phyloP scores from a whole-genome alignment of 345 rosid species.

The Populus euphratica region DNA sequence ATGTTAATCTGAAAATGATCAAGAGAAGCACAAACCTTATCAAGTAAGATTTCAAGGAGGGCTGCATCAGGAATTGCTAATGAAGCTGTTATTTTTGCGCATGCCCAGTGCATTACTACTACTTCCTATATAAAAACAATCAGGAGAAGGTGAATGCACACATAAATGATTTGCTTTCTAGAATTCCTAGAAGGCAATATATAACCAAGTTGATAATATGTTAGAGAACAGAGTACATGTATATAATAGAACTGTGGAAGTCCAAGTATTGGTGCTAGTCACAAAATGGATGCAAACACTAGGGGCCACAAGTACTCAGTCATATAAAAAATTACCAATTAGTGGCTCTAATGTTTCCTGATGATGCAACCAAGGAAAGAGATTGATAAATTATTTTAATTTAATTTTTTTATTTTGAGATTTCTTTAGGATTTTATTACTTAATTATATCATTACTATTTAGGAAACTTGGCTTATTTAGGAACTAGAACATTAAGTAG shows the following conservation, averaged over 20 bases:
- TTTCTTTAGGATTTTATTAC: not conserved
- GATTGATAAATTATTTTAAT: not conserved
- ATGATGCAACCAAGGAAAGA: not conserved
- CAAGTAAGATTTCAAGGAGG: slow-evolving; percentile 87
- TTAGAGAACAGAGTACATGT: not conserved
- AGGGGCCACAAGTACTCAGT: not conserved
- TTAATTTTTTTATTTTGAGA: not conserved
- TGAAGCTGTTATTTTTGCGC: slow-evolving; percentile 89
- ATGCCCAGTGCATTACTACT: slow-evolving; percentile 99
- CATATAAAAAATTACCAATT: not conserved
- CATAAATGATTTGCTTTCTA: not conserved
- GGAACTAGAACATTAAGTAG: not conserved
- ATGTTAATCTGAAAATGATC: not conserved
- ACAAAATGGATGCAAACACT: not conserved
- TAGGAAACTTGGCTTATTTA: not conserved
- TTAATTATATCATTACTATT: not conserved
- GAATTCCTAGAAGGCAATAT: not conserved
- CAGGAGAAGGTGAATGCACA: slow-evolving; percentile 7
- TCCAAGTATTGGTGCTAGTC: not conserved
- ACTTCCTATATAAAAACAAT: slow-evolving; percentile 54
- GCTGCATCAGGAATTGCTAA: slow-evolving; percentile 75
- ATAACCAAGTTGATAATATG: not conserved
- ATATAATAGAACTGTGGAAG: not conserved
- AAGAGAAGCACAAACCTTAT: slow-evolving; percentile 58
- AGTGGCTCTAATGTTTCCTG: not conserved